phyloP scores from a whole-genome alignment of 345 rosid species.

The Gossypium rotundifolium region DNA sequence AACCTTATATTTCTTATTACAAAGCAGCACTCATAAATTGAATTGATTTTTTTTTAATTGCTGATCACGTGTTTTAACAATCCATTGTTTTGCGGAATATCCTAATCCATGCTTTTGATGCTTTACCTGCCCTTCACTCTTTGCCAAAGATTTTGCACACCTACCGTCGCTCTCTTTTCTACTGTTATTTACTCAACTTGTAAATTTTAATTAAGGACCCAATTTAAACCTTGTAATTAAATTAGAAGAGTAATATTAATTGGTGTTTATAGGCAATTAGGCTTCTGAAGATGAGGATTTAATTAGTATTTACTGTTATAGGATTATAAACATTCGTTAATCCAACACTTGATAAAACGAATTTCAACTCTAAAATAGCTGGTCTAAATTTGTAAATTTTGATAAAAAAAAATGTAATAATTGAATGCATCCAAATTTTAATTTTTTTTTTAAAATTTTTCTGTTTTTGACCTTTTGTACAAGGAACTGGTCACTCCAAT shows the following conservation, averaged over 20 bases:
- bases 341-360: too few species aligned
- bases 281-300: too few species aligned
- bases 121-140: neutral
- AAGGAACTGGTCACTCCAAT: too few species aligned
- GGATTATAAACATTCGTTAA: too few species aligned
- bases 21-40: neutral
- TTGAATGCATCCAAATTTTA: too few species aligned
- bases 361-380: too few species aligned
- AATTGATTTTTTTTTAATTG: neutral
- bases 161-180: neutral
- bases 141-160: neutral
- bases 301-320: too few species aligned
- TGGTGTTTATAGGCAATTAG: too few species aligned
- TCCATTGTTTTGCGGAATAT: neutral
- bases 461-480: too few species aligned
- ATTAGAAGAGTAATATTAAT: neutral
- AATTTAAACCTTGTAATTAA: neutral
- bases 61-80: slow-evolving; percentile 12
- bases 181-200: neutral
- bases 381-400: too few species aligned
- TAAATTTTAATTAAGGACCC: neutral
- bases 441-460: too few species aligned
- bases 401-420: too few species aligned
- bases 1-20: neutral
- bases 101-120: neutral